Evolutionary conservation across 495 filamentous ascomycete species (phyloP).

Genomic region (Sordaria brevicollis): DNA sequence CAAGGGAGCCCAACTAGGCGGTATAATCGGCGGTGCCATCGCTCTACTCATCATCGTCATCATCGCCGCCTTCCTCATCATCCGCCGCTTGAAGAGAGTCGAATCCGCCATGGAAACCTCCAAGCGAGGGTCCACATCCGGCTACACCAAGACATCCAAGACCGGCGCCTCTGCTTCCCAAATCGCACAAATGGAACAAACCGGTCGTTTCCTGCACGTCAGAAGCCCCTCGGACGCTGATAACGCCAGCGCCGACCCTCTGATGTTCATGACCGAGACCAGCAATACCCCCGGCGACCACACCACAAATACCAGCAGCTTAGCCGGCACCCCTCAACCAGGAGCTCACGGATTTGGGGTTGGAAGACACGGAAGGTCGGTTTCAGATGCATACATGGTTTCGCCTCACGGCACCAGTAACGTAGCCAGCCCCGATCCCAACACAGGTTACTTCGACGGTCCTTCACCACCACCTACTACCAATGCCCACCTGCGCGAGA

Average conservation of each 20-base stretch:
- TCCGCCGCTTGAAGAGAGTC: conserved; percentile 28
- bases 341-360: neutral
- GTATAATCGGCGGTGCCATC: conserved; percentile 36
- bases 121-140: conserved; percentile 19
- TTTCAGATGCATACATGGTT: conserved; percentile 8
- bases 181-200: conserved; percentile 16
- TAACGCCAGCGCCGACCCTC: conserved; percentile 14
- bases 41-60: conserved; percentile 27
- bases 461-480: neutral
- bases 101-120: conserved; percentile 21
- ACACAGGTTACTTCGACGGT: conserved; percentile 19
- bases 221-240: conserved; percentile 9
- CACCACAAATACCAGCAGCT: conserved; percentile 1
- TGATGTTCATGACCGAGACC: conserved; percentile 6
- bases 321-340: conserved; percentile 5
- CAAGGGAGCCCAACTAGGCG: conserved; percentile 24
- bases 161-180: conserved; percentile 3
- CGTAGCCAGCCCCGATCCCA: conserved; percentile 22
- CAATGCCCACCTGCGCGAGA: conserved; percentile 14
- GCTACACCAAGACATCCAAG: neutral
- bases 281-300: neutral
- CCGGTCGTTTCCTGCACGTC: conserved; percentile 11
- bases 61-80: conserved; percentile 25
- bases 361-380: conserved; percentile 10
- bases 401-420: conserved; percentile 9